Percentiles rank a stretch among this genome's conserved stretches.
Evolutionary conservation across 441 rosid genomes (phyloP).

Genomic region (Biscutella laevigata): DNA sequence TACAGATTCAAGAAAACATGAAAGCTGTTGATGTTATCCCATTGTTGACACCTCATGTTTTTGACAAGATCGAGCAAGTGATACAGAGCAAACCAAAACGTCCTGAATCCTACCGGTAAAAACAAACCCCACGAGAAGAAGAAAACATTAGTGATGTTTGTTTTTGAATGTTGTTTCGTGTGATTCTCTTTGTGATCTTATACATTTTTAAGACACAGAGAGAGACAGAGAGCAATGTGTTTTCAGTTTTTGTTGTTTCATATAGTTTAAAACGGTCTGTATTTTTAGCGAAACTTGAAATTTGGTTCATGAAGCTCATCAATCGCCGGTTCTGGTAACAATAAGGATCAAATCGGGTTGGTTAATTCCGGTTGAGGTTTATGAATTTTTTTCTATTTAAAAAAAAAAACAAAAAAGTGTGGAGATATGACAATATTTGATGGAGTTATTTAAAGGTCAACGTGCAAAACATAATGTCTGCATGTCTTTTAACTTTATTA

Average conservation of each 20-base stretch:
- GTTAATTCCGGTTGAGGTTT: too few relatives aligned
- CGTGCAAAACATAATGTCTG: slow-evolving; percentile 27
- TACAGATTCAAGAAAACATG: slow-evolving; percentile 93
- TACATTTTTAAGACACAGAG: slow-evolving; percentile 8
- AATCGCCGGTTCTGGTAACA: too few relatives aligned
- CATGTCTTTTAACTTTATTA: slow-evolving; percentile 14
- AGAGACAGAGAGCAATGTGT: neutral
- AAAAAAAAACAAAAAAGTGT: neutral
- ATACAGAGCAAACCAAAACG: slow-evolving; percentile 85
- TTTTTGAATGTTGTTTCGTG: slow-evolving; percentile 15
- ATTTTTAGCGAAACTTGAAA: slow-evolving; percentile 13
- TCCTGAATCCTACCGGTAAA: slow-evolving; percentile 71
- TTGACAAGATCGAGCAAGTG: slow-evolving; percentile 79
- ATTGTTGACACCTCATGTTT: slow-evolving; percentile 61
- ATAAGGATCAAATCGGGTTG: too few relatives aligned
- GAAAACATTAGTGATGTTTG: neutral
- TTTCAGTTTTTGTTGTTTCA: slow-evolving; percentile 10
- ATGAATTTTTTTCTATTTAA: too few relatives aligned
- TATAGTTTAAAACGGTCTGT: neutral
- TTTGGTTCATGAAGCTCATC: slow-evolving; percentile 1
- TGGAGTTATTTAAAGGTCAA: slow-evolving; percentile 9
- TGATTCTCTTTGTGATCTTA: slow-evolving; percentile 13
- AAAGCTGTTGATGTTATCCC: slow-evolving; percentile 82
- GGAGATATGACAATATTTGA: neutral
- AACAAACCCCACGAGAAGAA: neutral